Evolutionary conservation across 768 basidiomycete species (phyloP).

Genomic region (Termitomyces sp.): DNA sequence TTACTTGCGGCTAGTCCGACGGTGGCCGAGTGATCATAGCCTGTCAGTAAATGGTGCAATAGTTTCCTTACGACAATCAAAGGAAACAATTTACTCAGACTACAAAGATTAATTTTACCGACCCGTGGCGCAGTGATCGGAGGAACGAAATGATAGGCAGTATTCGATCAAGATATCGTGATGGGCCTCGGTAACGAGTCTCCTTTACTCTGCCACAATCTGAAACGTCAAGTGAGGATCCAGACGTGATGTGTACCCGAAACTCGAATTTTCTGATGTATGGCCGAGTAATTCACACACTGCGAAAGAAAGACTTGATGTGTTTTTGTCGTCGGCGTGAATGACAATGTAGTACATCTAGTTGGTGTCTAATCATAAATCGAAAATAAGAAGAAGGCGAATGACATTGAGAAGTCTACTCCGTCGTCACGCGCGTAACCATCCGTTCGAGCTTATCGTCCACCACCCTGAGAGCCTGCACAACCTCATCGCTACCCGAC

Average conservation of each 20-base stretch:
- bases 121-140: background rate
- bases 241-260: background rate
- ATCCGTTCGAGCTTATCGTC: slow-evolving; percentile 40
- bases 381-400: too few species aligned
- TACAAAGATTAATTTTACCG: too few species aligned
- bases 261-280: too few species aligned
- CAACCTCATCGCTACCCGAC: slow-evolving; percentile 24
- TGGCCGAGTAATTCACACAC: too few species aligned
- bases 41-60: background rate
- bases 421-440: slow-evolving; percentile 26
- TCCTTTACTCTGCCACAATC: background rate
- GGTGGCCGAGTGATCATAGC: too few species aligned
- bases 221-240: background rate
- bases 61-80: background rate
- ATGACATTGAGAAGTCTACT: too few species aligned
- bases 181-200: background rate
- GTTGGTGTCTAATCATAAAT: too few species aligned
- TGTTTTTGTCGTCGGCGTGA: too few species aligned
- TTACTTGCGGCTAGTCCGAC: too few species aligned
- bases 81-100: too few species aligned
- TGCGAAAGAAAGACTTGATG: too few species aligned
- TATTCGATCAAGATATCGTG: background rate
- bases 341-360: too few species aligned
- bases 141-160: background rate
- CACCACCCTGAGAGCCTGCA: slow-evolving; percentile 25